Conservation (phyloP, 768 basidiomycete species). For the Paxillus rubicundulus region DNA sequence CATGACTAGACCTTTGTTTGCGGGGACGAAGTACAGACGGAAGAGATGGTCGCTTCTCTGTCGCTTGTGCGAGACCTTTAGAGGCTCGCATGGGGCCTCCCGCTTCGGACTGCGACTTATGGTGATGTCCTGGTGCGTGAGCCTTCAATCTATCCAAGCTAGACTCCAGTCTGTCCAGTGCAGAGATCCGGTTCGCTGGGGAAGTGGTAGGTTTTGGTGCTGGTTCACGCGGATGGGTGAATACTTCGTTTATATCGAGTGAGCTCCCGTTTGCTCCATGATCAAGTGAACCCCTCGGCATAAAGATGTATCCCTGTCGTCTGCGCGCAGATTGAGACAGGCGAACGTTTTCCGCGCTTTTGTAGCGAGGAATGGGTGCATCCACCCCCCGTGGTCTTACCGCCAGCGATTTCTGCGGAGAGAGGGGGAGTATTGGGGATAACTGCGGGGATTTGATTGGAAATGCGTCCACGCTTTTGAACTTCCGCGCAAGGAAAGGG, state of each 20-base stretch:
- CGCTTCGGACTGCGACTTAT: constrained; percentile 19
- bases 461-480: not conserved
- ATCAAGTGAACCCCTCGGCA: constrained; percentile 5
- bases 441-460: not conserved
- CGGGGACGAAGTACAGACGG: constrained; percentile 14
- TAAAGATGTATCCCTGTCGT: constrained; percentile 29
- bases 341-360: constrained; percentile 1
- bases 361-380: constrained; percentile 11
- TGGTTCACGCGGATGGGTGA: constrained; percentile 14
- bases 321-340: constrained; percentile 9
- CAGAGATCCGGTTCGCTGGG: constrained; percentile 23
- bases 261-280: not conserved
- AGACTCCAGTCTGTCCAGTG: constrained; percentile 32
- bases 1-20: constrained; percentile 10
- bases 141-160: constrained; percentile 34
- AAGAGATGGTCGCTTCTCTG: constrained; percentile 20
- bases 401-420: not conserved
- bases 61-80: not conserved
- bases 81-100: constrained; percentile 5
- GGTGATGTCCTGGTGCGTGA: constrained; percentile 25
- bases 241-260: constrained; percentile 11
- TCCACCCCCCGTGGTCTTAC: not conserved
- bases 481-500: not conserved
- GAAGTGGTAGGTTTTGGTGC: constrained; percentile 19
- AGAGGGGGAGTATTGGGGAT: not conserved